Evolutionary conservation across 441 rosid species (phyloP), one percentile per base, ranked within the genome.

Genomic region (Erysimum cheiri): DNA sequence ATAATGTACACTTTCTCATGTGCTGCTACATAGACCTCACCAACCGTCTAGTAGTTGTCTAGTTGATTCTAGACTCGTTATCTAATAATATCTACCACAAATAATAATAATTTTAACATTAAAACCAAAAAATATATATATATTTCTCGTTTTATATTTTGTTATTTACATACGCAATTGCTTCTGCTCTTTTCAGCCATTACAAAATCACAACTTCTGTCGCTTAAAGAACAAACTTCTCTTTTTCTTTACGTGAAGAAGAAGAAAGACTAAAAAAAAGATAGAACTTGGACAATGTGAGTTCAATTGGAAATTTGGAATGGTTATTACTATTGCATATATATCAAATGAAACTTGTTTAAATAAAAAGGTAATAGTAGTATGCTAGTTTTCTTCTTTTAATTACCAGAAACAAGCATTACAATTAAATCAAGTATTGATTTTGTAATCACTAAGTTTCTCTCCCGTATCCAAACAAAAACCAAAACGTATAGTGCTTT

Each of bases 351-450:
- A 64, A 12, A 8, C 68, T 11, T 64, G 32, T 32, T 46, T 64
- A 19, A 47, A 17, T 15, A 5, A 63, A 32, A 14, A 3, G 28
- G 53, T n/a, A 58, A 41, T 15, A 47, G 0, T 0, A 41, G 6
- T 4, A 6, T 3, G 2, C 32, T 11, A 43, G 7, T 54, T 55
- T 44, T 12, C 47, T 55, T 39, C 58, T 26, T 48, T 36, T 59
- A 59, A 69, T 59, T 69, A 48, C 73, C 66, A 58, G 31, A 59
- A 17, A 70, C 41, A 44, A 32, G 52, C 24, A 60, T 59, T 49
- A 60, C 59, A 62, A 62, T 41, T 37, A 41, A 43, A 53, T 22
- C 19, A 48, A n/a, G 15, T 40, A 52, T 32, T 40, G 37, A 32
- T 47, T n/a, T 26, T 35, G 47, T 47, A 29, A 48, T 22, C 19